These are phyloP conservation scores for Puya raimondii DNA, from an alignment of 176 grass and related monocot genomes.

Conservation along the genomic window DNA sequence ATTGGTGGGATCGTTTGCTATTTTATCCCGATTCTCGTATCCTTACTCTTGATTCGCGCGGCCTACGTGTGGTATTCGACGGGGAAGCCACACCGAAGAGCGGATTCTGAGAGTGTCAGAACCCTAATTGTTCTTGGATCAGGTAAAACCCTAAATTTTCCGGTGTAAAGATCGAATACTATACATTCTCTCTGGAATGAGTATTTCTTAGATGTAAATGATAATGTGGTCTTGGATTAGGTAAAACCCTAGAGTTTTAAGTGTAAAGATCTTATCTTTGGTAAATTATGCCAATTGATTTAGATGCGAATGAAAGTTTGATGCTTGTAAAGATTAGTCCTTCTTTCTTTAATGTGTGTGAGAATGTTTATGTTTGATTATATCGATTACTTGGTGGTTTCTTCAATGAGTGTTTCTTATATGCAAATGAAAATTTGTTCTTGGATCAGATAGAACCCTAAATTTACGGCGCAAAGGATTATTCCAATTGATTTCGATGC, in stretches of 20 bases:
- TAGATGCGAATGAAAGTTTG: not conserved
- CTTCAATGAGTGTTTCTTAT: not conserved
- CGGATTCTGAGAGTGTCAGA: not conserved
- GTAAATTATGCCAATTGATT: not conserved
- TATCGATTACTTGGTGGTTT: too few relatives aligned
- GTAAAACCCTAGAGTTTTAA: too few relatives aligned
- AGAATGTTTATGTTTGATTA: too few relatives aligned
- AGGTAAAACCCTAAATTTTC: not conserved
- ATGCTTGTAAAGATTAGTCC: too few relatives aligned
- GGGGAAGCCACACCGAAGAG: not conserved
- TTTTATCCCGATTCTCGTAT: not conserved
- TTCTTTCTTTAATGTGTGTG: too few relatives aligned
- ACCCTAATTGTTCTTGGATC: constrained; percentile 19
- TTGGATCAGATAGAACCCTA: too few relatives aligned
- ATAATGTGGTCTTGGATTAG: too few relatives aligned
- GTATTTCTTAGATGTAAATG: not conserved
- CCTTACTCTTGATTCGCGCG: not conserved
- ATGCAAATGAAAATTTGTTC: too few relatives aligned
- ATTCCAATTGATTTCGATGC: too few relatives aligned
- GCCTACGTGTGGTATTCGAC: constrained; percentile 11
- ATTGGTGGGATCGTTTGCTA: not conserved
- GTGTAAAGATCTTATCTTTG: too few relatives aligned
- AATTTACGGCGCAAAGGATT: too few relatives aligned
- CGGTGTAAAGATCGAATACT: not conserved
- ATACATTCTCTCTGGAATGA: too few relatives aligned